Evolutionary conservation across 2,329 filamentous ascomycete genomes (phyloP).

Genomic region (Arthroderma sp.): DNA sequence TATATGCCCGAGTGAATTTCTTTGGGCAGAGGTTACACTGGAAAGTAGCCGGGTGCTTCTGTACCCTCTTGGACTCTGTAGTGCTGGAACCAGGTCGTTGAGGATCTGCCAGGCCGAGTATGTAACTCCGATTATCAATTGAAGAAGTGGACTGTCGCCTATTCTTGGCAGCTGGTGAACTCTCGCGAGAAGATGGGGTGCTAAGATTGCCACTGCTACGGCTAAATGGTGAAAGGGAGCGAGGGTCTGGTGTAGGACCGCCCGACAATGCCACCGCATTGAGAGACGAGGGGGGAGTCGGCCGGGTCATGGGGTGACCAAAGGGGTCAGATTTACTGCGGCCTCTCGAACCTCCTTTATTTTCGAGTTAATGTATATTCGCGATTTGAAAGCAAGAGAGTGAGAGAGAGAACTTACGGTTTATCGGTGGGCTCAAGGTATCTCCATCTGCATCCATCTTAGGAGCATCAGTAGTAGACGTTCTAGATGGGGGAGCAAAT

Average conservation of each 20-base stretch:
- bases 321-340: constrained; percentile 51
- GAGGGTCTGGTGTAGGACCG: constrained; percentile 16
- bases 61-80: constrained; percentile 62
- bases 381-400: constrained; percentile 8
- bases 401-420: constrained; percentile 28
- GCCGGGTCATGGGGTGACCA: constrained; percentile 32
- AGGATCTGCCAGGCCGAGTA: constrained; percentile 81
- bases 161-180: constrained; percentile 30
- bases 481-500: constrained; percentile 62
- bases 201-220: constrained; percentile 21
- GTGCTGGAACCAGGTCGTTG: constrained; percentile 56
- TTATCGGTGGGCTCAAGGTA: constrained; percentile 65
- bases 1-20: constrained; percentile 91
- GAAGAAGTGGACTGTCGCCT: constrained; percentile 34
- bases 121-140: constrained; percentile 54
- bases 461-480: constrained; percentile 51
- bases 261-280: constrained; percentile 15
- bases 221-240: constrained; percentile 33
- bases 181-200: constrained; percentile 31
- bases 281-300: constrained; percentile 21
- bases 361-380: constrained; percentile 6
- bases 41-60: constrained; percentile 96
- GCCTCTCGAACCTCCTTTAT: constrained; percentile 37
- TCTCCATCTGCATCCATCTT: constrained; percentile 57
- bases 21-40: constrained; percentile 90